Evolutionary conservation across 495 filamentous ascomycete genomes (phyloP).

Genomic region (Aspergillus diversus): DNA sequence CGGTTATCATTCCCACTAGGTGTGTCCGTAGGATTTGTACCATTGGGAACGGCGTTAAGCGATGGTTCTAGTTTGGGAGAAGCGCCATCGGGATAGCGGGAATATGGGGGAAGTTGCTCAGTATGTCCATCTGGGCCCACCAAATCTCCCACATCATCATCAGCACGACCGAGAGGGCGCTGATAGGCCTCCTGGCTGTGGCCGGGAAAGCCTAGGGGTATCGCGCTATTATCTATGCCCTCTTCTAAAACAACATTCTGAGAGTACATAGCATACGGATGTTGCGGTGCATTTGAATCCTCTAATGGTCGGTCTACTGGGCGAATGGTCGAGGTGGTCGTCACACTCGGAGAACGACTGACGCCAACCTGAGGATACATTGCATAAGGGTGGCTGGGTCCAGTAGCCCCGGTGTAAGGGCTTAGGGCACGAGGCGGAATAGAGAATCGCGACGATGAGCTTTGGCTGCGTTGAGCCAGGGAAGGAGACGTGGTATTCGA

Average conservation of each 20-base stretch:
- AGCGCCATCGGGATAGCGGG: slow-evolving; percentile 70
- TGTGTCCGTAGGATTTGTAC: slow-evolving; percentile 28
- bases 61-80: slow-evolving; percentile 40
- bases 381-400: slow-evolving; percentile 58
- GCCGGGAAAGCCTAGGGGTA: slow-evolving; percentile 78
- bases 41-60: slow-evolving; percentile 30
- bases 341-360: slow-evolving; percentile 64
- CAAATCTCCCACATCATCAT: slow-evolving; percentile 81
- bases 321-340: slow-evolving; percentile 63
- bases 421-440: slow-evolving; percentile 51
- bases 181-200: slow-evolving; percentile 62
- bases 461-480: slow-evolving; percentile 43
- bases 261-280: slow-evolving; percentile 84
- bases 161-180: slow-evolving; percentile 72
- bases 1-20: slow-evolving; percentile 24
- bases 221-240: slow-evolving; percentile 46
- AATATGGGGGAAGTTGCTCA: slow-evolving; percentile 89
- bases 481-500: slow-evolving; percentile 40
- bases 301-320: slow-evolving; percentile 61
- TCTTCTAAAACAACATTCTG: slow-evolving; percentile 69
- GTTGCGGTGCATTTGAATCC: slow-evolving; percentile 72
- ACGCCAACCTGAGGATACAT: slow-evolving; percentile 60
- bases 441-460: slow-evolving; percentile 48
- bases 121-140: slow-evolving; percentile 90
- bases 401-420: slow-evolving; percentile 58